Base-by-base conservation (phyloP, 495 filamentous ascomycete genomes). In the Talaromyces wortmannii region DNA sequence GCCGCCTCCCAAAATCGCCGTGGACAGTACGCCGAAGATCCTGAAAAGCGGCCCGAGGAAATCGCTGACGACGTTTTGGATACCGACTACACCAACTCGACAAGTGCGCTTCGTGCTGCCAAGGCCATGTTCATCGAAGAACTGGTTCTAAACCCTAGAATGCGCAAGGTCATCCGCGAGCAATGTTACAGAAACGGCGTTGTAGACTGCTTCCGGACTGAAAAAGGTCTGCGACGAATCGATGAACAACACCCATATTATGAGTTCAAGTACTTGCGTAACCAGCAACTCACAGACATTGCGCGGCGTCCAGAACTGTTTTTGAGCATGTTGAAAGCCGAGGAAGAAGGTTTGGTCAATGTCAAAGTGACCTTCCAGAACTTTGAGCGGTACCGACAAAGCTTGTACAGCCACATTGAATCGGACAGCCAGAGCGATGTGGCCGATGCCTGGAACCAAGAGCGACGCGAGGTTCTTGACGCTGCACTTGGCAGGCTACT, bases 181-280 rank as follows among this genome's bases (percentile, higher is more conserved):
- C 78, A 81, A 44, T 96, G 87, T 68, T 98, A 97, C 64, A 78
- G 80, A 65, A 84, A 84, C 57, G 90, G 89, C 32, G 77, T 86
- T 32, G 81, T 97, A 52, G 90, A 91, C 69, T 94, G 92, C 63
- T 82, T 83, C 57, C 84, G 92, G 50, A 98, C 94, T 7, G 91
- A 96, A 47, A 97, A 97, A 66, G 94, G 94, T 30, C 75, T 95
- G n/a, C 86, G 86, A 33, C 87, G 88, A 62, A 97, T 98, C 61
- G 92, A 96, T 57, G 95, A 97, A 49, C 84, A 95, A 33, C 90
- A 97, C 63, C 91, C 89, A 0, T 97, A 94, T 68, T 96, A 96
- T 67, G 94, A 96, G 67, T 92, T 98, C 73, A 98, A 98, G 63
- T 98, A 98, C 57, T 84, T 97, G 15, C 81, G 89, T 40, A 89